These are phyloP conservation scores for Nicotiana noctiflora DNA, from an alignment of 257 asterid genomes.

Conservation along the genomic window DNA sequence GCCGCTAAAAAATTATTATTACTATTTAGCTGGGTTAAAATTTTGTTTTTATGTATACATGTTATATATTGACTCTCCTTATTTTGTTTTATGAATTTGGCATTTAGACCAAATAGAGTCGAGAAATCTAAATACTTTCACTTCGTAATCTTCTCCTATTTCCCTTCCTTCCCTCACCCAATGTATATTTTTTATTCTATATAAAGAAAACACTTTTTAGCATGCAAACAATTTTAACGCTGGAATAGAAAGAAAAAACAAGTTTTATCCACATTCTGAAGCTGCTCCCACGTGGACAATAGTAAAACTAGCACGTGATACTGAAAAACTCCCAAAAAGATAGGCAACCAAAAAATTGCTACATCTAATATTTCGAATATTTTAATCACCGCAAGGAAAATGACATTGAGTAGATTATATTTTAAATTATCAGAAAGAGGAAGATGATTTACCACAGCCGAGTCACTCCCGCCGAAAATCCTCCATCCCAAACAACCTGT, in stretches of 20 bases:
- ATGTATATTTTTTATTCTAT: no score
- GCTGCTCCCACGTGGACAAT: not conserved
- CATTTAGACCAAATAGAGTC: not conserved
- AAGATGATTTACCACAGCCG: conserved; percentile 41
- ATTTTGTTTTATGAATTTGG: not conserved
- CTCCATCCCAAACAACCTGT: conserved; percentile 71
- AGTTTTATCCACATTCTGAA: not conserved
- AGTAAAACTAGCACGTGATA: not conserved
- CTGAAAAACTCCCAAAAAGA: not conserved
- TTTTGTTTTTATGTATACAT: no score
- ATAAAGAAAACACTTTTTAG: not conserved
- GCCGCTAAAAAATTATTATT: no score
- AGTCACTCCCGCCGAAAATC: conserved; percentile 72
- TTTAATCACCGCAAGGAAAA: not conserved
- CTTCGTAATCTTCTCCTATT: no score
- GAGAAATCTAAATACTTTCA: not conserved
- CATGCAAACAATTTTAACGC: not conserved
- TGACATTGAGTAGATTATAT: not conserved
- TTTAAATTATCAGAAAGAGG: not conserved
- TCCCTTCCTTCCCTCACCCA: no score
- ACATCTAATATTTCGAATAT: not conserved
- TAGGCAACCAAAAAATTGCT: not conserved
- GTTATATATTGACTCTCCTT: no score
- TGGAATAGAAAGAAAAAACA: not conserved
- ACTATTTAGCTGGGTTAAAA: no score